Base-by-base conservation (phyloP, 306 rosid species). In the Astragalus membranaceus region DNA sequence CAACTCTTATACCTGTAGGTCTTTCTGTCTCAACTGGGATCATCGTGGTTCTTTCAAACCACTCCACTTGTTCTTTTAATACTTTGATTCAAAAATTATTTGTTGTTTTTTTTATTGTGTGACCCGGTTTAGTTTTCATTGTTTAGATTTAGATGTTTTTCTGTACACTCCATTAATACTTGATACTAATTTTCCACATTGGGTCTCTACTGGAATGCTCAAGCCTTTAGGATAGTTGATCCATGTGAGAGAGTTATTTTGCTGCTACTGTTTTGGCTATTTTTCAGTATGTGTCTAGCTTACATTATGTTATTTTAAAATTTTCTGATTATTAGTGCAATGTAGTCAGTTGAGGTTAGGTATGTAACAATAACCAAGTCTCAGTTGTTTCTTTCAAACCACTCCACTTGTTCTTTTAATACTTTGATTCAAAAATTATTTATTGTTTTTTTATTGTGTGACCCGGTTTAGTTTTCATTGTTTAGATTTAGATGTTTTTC, bases 371-470 rank as follows among this genome's bases (percentile, higher is more conserved):
- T 23, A 23, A 23, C 26, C n/a, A n/a, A n/a, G n/a, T n/a, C n/a
- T n/a, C n/a, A n/a, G n/a, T n/a, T n/a, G n/a, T n/a, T 69, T 67
- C 56, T 48, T 50, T 70, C 64, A 64, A 46, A 46, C 73, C 61
- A 29, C 14, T 10, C 13, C 14, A 8, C 29, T 62, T 62, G 8
- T 53, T 26, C 47, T 62, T 69, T 60, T 12, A 60, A 8, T 55
- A 51, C 57, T 33, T 33, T 42, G 58, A 61, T 51, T 49, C n/a
- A 41, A n/a, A 42, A 43, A 37, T 47, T 16, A 6, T 50, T 46
- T 54, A 8, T 44, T 74, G 36, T 32, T 61, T 51, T 60, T 36
- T 44, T 43, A 20, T 61, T 16, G 67, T 10, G 49, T 61, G 50
- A 13, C 32, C 17, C 23, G 15, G 23, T 61, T 17, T 17, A 67